These are phyloP conservation scores for Albophoma yamanashiensis DNA, from an alignment of 2,329 filamentous ascomycete genomes.

Conservation along the genomic window DNA sequence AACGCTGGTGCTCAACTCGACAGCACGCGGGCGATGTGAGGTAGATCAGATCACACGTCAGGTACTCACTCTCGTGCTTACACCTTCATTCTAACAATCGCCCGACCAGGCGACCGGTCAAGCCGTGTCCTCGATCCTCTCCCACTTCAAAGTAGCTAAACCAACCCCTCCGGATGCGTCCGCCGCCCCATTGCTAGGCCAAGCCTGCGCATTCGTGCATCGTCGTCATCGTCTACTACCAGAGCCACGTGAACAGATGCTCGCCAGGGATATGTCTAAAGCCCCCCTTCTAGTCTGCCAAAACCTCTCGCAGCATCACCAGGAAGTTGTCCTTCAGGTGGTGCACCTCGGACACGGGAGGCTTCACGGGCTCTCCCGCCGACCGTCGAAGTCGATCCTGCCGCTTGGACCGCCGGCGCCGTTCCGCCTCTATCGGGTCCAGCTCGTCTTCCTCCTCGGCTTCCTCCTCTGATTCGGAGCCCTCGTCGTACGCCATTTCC, in stretches of 20 bases:
- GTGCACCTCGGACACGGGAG: constrained; percentile 64
- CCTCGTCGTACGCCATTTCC: constrained; percentile 73
- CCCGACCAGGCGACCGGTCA: too few species aligned
- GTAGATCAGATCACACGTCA: too few species aligned
- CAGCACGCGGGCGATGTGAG: too few species aligned
- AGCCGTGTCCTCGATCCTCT: too few species aligned
- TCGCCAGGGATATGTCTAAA: not conserved
- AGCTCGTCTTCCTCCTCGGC: constrained; percentile 68
- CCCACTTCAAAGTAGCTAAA: too few species aligned
- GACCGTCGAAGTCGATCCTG: constrained; percentile 71
- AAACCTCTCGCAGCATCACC: constrained; percentile 68
- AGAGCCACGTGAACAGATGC: not conserved
- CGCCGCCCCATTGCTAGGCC: too few species aligned
- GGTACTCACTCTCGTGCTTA: too few species aligned
- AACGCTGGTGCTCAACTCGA: too few species aligned
- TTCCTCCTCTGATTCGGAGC: constrained; percentile 53
- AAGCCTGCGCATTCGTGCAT: not conserved
- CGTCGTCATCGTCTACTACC: not conserved
- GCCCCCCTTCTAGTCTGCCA: constrained; percentile 50
- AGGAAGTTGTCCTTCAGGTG: constrained; percentile 74
- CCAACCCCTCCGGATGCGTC: not conserved
- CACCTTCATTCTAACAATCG: too few species aligned
- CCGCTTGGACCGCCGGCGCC: constrained; percentile 62
- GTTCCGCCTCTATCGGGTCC: constrained; percentile 81
- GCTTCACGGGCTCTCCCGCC: constrained; percentile 78